phyloP scores from a whole-genome alignment of 345 rosid species.

The Citrus trifoliata region DNA sequence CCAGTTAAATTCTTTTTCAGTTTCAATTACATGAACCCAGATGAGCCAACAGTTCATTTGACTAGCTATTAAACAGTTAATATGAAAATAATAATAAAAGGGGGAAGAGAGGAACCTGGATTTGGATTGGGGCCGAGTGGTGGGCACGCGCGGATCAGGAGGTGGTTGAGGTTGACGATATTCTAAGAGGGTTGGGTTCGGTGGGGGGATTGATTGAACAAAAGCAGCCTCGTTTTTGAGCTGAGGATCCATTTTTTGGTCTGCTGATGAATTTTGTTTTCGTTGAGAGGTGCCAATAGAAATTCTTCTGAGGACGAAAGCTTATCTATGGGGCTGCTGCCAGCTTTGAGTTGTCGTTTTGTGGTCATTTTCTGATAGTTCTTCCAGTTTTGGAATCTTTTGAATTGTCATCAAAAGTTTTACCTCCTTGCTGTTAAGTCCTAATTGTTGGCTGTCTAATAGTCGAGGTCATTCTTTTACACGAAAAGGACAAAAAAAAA shows the following conservation, averaged over 20 bases:
- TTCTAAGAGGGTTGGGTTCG: constrained; percentile 23
- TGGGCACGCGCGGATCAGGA: constrained; percentile 16
- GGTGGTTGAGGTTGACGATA: constrained; percentile 28
- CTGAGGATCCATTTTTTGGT: constrained; percentile 13
- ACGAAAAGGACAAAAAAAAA: no score
- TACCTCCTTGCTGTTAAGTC: no score
- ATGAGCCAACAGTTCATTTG: neutral
- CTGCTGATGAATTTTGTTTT: neutral
- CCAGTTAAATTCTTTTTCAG: neutral
- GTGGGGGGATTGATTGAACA: constrained; percentile 18
- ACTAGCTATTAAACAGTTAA: neutral
- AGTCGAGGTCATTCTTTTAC: no score
- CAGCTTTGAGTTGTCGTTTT: neutral
- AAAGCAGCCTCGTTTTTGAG: constrained; percentile 11
- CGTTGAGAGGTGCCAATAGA: no score
- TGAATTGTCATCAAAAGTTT: neutral
- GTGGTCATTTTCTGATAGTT: neutral
- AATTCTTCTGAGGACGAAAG: neutral
- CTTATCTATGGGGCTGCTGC: neutral
- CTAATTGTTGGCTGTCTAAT: no score
- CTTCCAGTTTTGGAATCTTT: neutral
- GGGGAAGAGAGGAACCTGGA: constrained; percentile 16
- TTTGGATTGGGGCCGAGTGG: constrained; percentile 19
- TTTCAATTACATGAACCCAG: neutral
- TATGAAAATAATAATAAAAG: neutral